Evolutionary conservation across 2,329 filamentous ascomycete species (phyloP), one percentile per base, ranked within the genome.

Genomic region (Colletotrichum sp.): DNA sequence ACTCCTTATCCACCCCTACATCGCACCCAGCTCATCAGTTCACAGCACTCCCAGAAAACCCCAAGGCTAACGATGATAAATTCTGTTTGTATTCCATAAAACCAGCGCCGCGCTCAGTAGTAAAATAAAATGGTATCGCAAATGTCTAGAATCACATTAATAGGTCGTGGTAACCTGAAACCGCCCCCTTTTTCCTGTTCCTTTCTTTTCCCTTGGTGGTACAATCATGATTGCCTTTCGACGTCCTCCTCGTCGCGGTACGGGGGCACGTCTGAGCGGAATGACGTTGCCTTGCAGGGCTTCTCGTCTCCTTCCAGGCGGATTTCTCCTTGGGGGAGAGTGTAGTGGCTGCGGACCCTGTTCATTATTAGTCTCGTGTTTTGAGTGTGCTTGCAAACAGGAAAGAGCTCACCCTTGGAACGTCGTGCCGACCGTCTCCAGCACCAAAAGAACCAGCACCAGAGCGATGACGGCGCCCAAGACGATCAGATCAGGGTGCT

Each of bases 401-500:
- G 28, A 27, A 62, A 30, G 13, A 28, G 5, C 73, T 66, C 43
- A 76, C 74, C 74, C 74, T 56, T 76, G 74, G 22, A 75, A 74
- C 5, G 74, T 76, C 2, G 48, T 74, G 30, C 74, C 71, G 30
- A 76, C 61, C 15, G 71, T 70, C 71, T 76, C 74, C 43, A 76
- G 30, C 27, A 74, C 71, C 22, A 76, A 32, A 3, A 76, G 71
- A 13, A 70, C 34, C 6, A 76, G 10, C 3, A 76, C 74, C 10
- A 76, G 52, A 8, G 74, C 74, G 7, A 76, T 69, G 7, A 76
- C 28, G 16, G 71, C 74, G 22, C 65, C 74, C n/a, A 76, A 66
- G n/a, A 76, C 70, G 12, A 76, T 70, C 4, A 76, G 39, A n/a
- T 76, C 74, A 13, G 74, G 74, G 12, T 76, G 74, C n/a, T 76